Evolutionary conservation across 139 green algal species (phyloP).

Genomic region (Ettlia oleoabundans): DNA sequence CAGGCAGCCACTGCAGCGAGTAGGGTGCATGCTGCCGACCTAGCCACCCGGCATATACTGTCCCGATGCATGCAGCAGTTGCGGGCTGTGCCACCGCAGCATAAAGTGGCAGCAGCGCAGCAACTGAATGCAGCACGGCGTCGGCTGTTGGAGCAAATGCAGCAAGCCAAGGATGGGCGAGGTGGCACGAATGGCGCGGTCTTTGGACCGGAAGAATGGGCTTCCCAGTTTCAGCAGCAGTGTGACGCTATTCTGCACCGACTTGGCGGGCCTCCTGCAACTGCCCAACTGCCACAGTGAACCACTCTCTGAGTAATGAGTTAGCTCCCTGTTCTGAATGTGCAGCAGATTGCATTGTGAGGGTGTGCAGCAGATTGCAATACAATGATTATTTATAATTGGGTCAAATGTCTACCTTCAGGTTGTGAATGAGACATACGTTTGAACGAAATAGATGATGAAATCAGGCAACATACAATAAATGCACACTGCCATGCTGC

Average conservation of each 20-base stretch:
- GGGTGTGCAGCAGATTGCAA: no score
- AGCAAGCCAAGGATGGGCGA: background rate
- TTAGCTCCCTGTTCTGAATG: no score
- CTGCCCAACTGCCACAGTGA: no score
- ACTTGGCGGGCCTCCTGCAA: no score
- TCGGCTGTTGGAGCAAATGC: background rate
- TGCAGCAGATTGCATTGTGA: no score
- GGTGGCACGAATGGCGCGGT: background rate
- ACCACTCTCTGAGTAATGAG: no score
- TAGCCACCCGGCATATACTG: conserved; percentile 11
- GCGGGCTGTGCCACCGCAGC: background rate
- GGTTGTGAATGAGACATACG: no score
- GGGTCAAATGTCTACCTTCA: no score
- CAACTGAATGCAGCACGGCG: conserved; percentile 4
- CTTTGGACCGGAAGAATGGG: background rate
- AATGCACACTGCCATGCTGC: no score
- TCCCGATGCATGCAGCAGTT: conserved; percentile 4
- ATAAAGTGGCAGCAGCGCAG: conserved; percentile 5
- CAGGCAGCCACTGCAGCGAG: conserved; percentile 21
- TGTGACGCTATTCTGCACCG: background rate
- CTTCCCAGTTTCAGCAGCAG: background rate
- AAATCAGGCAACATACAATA: no score
- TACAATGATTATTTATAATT: no score
- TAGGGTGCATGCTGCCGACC: conserved; percentile 1
- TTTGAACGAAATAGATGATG: no score